Evolutionary conservation across 495 filamentous ascomycete species (phyloP).

Genomic region (Xanthoparmelia taractica): DNA sequence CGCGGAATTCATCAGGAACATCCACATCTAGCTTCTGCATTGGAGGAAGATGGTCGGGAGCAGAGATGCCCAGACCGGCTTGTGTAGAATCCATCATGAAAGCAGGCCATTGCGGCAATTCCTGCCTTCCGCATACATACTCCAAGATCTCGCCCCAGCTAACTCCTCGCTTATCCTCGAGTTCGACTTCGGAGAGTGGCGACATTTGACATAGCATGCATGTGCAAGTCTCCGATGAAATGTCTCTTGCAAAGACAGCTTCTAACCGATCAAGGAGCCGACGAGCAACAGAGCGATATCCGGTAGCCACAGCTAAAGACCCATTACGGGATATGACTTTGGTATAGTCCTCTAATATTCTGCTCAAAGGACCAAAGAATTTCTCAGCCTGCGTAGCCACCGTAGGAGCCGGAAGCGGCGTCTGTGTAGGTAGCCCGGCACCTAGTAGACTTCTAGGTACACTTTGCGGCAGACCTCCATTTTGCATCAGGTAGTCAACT

Average conservation of each 20-base stretch:
- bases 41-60: constrained; percentile 49
- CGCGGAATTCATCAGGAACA: constrained; percentile 80
- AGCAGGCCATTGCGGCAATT: constrained; percentile 80
- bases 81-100: constrained; percentile 56
- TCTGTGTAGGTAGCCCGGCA: constrained; percentile 34
- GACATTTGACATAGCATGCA: constrained; percentile 68
- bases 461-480: constrained; percentile 65
- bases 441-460: constrained; percentile 61
- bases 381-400: constrained; percentile 48
- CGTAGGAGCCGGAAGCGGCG: constrained; percentile 27
- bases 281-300: constrained; percentile 89
- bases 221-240: constrained; percentile 69
- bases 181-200: constrained; percentile 37
- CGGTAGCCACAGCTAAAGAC: constrained; percentile 90
- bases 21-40: constrained; percentile 84
- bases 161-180: constrained; percentile 57
- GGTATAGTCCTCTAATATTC: constrained; percentile 76
- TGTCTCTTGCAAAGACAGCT: constrained; percentile 84
- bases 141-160: constrained; percentile 97
- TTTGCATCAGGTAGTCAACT: constrained; percentile 82
- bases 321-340: constrained; percentile 74
- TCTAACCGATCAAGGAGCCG: constrained; percentile 87
- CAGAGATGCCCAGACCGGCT: constrained; percentile 48
- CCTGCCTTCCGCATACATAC: constrained; percentile 75
- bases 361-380: constrained; percentile 71